Evolutionary conservation across 2,329 filamentous ascomycete species (phyloP).

Genomic region (Trichophyton mentagrophytes): DNA sequence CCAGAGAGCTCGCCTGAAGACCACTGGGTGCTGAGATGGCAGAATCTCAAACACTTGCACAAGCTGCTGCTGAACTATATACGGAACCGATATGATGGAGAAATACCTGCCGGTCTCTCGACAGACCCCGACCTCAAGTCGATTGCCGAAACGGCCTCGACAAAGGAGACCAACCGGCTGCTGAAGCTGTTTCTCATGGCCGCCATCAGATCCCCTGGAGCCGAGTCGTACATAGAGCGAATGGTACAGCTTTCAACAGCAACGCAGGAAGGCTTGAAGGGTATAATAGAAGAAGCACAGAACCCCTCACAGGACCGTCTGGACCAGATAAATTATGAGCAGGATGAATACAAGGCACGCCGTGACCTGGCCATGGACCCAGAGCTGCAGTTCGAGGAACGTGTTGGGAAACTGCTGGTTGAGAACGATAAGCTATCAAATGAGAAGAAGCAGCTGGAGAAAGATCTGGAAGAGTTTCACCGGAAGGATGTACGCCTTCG

Average conservation of each 20-base stretch:
- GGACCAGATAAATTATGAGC: conserved; percentile 27
- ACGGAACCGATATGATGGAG: conserved; percentile 33
- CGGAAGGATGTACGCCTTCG: conserved; percentile 45
- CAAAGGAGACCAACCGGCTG: conserved; percentile 40
- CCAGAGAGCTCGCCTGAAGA: conserved; percentile 33
- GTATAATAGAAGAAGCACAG: conserved; percentile 36
- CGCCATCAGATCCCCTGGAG: conserved; percentile 48
- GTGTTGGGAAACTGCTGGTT: conserved; percentile 36
- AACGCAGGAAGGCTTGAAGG: conserved; percentile 35
- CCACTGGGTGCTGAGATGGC: conserved; percentile 37
- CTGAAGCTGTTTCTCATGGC: conserved; percentile 51
- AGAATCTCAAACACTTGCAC: conserved; percentile 38
- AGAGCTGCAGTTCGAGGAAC: conserved; percentile 37
- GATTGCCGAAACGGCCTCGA: conserved; percentile 33
- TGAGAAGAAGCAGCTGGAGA: conserved; percentile 39
- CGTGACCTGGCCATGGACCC: conserved; percentile 29
- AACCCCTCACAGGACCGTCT: conserved; percentile 28
- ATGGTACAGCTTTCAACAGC: conserved; percentile 32
- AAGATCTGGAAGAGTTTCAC: conserved; percentile 42
- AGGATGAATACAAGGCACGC: conserved; percentile 22
- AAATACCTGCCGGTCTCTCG: conserved; percentile 30
- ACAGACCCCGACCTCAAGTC: conserved; percentile 35
- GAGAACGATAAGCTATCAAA: conserved; percentile 47
- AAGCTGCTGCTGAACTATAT: conserved; percentile 36
- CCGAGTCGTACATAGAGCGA: conserved; percentile 41